These are phyloP conservation scores for Mycena rebaudengoi DNA, from an alignment of 768 basidiomycete species.

Conservation along the genomic window DNA sequence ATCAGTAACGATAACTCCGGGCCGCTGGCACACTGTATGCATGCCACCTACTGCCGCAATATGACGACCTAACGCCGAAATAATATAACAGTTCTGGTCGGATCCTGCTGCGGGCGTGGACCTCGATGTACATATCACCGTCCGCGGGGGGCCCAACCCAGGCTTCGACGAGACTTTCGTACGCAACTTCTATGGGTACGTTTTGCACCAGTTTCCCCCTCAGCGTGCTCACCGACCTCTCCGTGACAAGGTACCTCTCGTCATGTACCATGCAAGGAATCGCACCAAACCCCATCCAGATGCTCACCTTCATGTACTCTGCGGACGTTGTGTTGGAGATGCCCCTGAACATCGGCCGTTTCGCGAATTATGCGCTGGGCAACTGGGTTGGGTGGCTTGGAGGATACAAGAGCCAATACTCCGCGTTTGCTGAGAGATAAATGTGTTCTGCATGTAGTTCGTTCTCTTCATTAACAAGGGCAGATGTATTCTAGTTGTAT, in stretches of 20 bases:
- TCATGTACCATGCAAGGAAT: constrained; percentile 32
- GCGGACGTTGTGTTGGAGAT: constrained; percentile 37
- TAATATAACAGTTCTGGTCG: constrained; percentile 31
- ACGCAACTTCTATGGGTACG: constrained; percentile 34
- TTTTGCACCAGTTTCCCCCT: neutral
- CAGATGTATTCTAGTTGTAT: no score
- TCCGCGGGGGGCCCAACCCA: constrained; percentile 34
- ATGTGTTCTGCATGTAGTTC: no score
- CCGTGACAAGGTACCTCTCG: constrained; percentile 28
- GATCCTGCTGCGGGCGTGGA: constrained; percentile 33
- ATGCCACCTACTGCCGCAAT: neutral
- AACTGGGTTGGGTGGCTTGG: constrained; percentile 34
- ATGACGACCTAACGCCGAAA: neutral
- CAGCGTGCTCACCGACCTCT: neutral
- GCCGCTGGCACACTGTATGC: constrained; percentile 32
- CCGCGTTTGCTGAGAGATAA: constrained; percentile 27
- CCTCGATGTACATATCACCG: constrained; percentile 35
- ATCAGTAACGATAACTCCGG: constrained; percentile 30
- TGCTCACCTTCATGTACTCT: constrained; percentile 36
- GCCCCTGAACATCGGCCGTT: constrained; percentile 29
- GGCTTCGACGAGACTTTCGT: constrained; percentile 38
- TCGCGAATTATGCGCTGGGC: constrained; percentile 32
- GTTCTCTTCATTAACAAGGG: no score
- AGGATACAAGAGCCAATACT: constrained; percentile 33
- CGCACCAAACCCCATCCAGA: constrained; percentile 33